Evolutionary conservation across 331 rosid genomes (phyloP), one percentile per base, ranked within the genome.

Genomic region (Telfairia occidentalis): DNA sequence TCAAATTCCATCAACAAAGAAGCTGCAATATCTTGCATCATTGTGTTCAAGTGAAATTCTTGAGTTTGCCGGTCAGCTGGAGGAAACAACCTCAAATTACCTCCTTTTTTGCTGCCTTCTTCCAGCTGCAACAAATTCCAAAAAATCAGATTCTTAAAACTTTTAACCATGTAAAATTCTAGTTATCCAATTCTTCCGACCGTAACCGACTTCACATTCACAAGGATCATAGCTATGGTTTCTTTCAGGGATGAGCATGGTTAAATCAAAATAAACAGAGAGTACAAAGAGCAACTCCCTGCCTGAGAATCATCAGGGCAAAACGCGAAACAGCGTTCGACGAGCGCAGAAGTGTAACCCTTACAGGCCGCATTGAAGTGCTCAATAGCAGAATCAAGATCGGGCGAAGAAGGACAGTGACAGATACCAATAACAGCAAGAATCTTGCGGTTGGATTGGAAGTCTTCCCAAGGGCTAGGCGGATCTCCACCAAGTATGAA

Each of bases 1-100:
- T 95, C 99, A 72, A 92, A 92, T 78, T 92, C 96, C 99, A 95
- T 95, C 73, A 95, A 87, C 85, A 95, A 37, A 3, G 93, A 86
- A 0, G 97, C 96, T 13, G 99, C 99, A 63, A 95, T 86, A 77
- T 95, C 99, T 82, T 95, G 99, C 96, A 95, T 92, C 99, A 95
- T 95, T 5, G 97, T 95, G 71, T 88, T 87, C 86, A 92, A 67
- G 78, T 95, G 99, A 74, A 95, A 82, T 82, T 95, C 99, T 86
- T 84, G 86, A 0, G 96, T 87, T 0, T 86, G 89, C 29, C 84
- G 88, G 85, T 95, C 99, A 1, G 96, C 96, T 0, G 99, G 99
- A 5, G 99, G 99, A 82, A 95, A 95, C 91, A 92, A 78, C 85
- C 89, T 92, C 83, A 92, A 73, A 76, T 86, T 92, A 9, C 91